phyloP scores from a whole-genome alignment of 169 alveolate genomes.

The Plasmodium yoelii region DNA sequence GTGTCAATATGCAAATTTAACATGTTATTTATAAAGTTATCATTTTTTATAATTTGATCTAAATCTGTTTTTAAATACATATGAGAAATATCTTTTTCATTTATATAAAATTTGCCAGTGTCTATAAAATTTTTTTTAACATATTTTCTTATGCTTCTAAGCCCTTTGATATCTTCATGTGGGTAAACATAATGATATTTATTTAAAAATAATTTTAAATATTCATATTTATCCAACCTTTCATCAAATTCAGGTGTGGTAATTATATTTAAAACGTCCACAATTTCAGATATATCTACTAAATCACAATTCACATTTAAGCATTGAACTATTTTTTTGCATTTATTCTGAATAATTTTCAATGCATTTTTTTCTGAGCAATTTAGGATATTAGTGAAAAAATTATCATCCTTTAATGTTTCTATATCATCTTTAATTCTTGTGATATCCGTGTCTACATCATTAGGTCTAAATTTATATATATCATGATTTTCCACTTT shows the following conservation, averaged over 20 bases:
- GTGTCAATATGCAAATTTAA: conserved; percentile 63
- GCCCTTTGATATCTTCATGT: conserved; percentile 30
- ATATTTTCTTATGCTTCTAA: conserved; percentile 51
- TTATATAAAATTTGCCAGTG: conserved; percentile 42
- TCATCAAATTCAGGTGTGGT: conserved; percentile 73
- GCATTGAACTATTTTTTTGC: conserved; percentile 57
- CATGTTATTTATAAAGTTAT: conserved; percentile 69
- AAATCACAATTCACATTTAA: conserved; percentile 53
- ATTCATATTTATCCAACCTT: conserved; percentile 51
- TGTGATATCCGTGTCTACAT: conserved; percentile 17
- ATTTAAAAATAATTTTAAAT: conserved; percentile 55
- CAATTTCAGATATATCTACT: conserved; percentile 48
- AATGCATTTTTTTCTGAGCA: conserved; percentile 17
- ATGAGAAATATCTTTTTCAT: conserved; percentile 52
- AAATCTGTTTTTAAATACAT: conserved; percentile 67
- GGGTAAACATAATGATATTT: conserved; percentile 74
- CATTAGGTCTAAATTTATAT: conserved; percentile 48
- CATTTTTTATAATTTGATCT: conserved; percentile 63
- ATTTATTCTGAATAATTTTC: conserved; percentile 23
- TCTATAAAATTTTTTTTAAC: conserved; percentile 14
- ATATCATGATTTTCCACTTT: conserved; percentile 64
- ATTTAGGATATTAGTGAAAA: background rate
- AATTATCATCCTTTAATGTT: background rate
- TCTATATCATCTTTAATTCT: conserved; percentile 31
- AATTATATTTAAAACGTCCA: conserved; percentile 40